phyloP scores from a whole-genome alignment of 2,329 filamentous ascomycete species.

The Hymenotorrendiella dingleyae region DNA sequence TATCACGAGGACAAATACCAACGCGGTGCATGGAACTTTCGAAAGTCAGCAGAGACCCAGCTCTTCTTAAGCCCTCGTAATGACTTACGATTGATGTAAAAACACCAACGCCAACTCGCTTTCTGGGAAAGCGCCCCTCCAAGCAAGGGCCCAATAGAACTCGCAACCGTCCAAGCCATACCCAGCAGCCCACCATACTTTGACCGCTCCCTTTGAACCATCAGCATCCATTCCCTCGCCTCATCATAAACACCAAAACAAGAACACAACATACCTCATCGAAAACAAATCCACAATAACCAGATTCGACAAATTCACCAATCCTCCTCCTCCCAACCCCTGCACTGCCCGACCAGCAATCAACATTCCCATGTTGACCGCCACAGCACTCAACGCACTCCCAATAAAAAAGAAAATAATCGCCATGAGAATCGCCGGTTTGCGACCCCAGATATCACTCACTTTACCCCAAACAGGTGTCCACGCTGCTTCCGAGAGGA shows the following conservation, averaged over 20 bases:
- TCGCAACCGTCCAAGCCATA: conserved; percentile 55
- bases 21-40: conserved; percentile 8
- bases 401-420: conserved; percentile 58
- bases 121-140: conserved; percentile 54
- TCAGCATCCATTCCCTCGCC: no score
- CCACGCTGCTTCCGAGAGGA: conserved; percentile 41
- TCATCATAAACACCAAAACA: no score
- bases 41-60: no score
- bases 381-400: conserved; percentile 53
- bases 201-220: no score
- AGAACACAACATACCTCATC: no score
- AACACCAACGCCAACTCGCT: conserved; percentile 56
- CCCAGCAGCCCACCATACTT: conserved; percentile 55
- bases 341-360: conserved; percentile 57
- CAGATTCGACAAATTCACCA: conserved; percentile 59
- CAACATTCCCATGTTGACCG: conserved; percentile 55
- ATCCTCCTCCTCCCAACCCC: conserved; percentile 56
- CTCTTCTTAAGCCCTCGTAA: no score
- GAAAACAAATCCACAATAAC: conserved; percentile 59
- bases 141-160: conserved; percentile 54
- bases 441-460: conserved; percentile 62
- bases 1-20: conserved; percentile 46
- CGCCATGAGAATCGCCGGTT: conserved; percentile 53
- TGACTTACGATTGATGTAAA: conserved; percentile 47
- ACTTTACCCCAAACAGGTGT: conserved; percentile 45